Evolutionary conservation across 768 basidiomycete genomes (phyloP), one percentile per base, ranked within the genome.

Genomic region (Exsudoporus frostii): DNA sequence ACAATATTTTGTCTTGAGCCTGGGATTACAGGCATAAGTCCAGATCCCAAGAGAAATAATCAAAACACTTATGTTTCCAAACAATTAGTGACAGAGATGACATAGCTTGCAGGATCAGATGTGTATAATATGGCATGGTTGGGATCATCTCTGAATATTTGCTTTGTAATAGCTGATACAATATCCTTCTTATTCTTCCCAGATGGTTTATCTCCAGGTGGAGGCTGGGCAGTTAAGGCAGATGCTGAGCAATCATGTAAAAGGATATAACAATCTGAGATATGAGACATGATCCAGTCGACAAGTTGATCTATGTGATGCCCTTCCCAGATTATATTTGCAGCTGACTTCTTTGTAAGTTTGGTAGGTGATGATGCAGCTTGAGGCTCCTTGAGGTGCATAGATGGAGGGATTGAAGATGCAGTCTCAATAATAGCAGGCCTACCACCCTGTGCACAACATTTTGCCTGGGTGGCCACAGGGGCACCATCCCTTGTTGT

Each of bases 171-270:
- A 3, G 24, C 20, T 7, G 48, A n/a, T 13, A 29, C 13, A 13
- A 55, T 29, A 10, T 49, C 36, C 43, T 45, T 48, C 25, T 54
- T 48, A 17, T 45, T 45, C 54, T 45, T 55, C 2, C 54, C 48
- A 45, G 43, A 55, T 20, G 54, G 48, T 7, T 45, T 39, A 24
- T 50, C 38, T 19, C 27, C 53, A 17, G 36, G 27, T 5, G 25
- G 8, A 1, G 10, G 29, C 9, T 8, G 22, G 37, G 27, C 27
- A 13, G 47, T 32, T 5, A 27, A 20, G 9, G 27, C 13, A 29
- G 32, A 36, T 37, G 36, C 25, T 19, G 22, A 32, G 8, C 15
- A 7, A 55, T 49, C 43, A 42, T 39, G 41, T n/a, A n/a, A n/a
- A n/a, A n/a, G n/a, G n/a, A n/a, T n/a, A n/a, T n/a, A n/a, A 7